Evolutionary conservation across 192 early-diverging fungal genomes (phyloP), one percentile per base, ranked within the genome.

Genomic region (Spizellomyces sp.): DNA sequence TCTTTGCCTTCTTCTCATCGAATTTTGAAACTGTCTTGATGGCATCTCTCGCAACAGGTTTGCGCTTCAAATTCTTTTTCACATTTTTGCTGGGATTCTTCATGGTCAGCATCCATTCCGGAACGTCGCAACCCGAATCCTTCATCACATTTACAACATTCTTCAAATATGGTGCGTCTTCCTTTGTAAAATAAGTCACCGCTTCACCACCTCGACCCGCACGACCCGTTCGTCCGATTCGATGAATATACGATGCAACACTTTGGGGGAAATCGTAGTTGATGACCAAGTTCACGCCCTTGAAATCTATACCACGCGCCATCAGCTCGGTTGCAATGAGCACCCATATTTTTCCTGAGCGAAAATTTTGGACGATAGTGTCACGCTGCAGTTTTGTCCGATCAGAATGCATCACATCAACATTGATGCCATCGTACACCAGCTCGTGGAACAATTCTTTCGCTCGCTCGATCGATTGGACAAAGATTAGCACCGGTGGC

Each of bases 271-370:
- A 96, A 76, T 99, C 98, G 69, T 96, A 99, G 76, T 99, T 99
- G 83, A 99, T 92, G 42, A 99, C 98, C 65, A 94, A 69, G 62
- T 96, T 93, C 27, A 99, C 95, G 17, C 94, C 95, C 77, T 97
- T 96, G 80, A 99, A 98, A 84, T 99, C 96, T 74, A 99, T 92
- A 86, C 98, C 98, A 77, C 98, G 92, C 7, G 95, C 91, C 92
- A 98, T 95, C 55, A 99, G 78, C 69, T 99, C 96, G 4, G 98
- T 98, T 44, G 95, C 88, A 62, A 99, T 98, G 50, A 99, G 81
- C 41, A 98, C 92, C 95, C 95, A 98, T 15, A 96, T 89, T 70
- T 92, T 90, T 44, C 98, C 96, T 9, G 81, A 69, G 15, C 95
- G 86, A 84, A 99, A 98, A 57, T 91, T 88, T 63, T 93, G 86